Percentiles rank a stretch among this genome's conserved stretches.
phyloP scores from a whole-genome alignment of 2,329 filamentous ascomycete genomes.

The Verticillium alfalfae region DNA sequence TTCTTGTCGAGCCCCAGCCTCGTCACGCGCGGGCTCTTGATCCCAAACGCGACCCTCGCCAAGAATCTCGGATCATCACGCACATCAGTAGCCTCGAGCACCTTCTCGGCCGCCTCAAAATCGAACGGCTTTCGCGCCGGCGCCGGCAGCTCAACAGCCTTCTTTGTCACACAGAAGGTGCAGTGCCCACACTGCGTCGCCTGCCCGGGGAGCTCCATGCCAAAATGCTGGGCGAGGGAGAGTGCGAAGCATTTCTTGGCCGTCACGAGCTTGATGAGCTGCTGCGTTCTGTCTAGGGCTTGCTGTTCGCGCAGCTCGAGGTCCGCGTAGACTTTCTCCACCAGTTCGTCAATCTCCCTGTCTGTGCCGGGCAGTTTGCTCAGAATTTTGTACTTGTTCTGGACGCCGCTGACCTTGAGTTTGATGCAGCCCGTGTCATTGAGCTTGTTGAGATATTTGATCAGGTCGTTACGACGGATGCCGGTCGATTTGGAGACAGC shows the following conservation, averaged over 20 bases:
- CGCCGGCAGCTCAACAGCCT: constrained; percentile 28
- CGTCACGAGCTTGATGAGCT: constrained; percentile 50
- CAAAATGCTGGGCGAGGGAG: constrained; percentile 51
- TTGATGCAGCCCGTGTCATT: constrained; percentile 42
- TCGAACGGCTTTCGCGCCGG: constrained; percentile 33
- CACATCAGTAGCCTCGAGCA: constrained; percentile 33
- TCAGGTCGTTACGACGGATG: constrained; percentile 37
- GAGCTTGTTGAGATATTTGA: constrained; percentile 50
- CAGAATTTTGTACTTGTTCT: constrained; percentile 48
- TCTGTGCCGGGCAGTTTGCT: constrained; percentile 35
- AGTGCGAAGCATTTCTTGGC: constrained; percentile 43
- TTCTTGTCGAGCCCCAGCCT: constrained; percentile 39
- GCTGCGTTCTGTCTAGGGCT: constrained; percentile 41
- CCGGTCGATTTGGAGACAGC: constrained; percentile 20
- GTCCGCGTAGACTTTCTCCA: constrained; percentile 40
- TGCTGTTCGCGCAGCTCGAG: constrained; percentile 48
- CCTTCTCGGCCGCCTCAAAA: constrained; percentile 26
- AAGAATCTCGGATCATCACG: constrained; percentile 55
- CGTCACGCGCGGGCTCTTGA: constrained; percentile 49
- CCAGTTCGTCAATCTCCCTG: constrained; percentile 36
- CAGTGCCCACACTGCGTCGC: constrained; percentile 49
- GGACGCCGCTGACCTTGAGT: constrained; percentile 45
- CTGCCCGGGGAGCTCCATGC: constrained; percentile 39
- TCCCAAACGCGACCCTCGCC: constrained; percentile 56
- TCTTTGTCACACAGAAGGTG: constrained; percentile 38